Percentiles rank a stretch among this genome's conserved stretches.
These are phyloP conservation scores for Chaetomium olivaceum DNA, from an alignment of 2,329 filamentous ascomycete species.

Conservation along the genomic window DNA sequence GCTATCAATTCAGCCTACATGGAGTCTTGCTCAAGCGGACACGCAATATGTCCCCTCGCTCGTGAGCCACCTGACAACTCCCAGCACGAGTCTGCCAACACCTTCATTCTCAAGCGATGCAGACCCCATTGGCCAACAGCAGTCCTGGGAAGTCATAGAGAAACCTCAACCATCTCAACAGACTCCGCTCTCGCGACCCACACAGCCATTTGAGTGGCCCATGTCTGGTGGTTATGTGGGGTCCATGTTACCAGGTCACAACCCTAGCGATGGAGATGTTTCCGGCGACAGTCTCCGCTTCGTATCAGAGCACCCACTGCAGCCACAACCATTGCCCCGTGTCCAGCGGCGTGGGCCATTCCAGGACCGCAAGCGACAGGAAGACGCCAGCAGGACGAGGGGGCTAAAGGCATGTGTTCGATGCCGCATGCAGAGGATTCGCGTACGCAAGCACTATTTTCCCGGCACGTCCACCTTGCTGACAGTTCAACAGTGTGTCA, in stretches of 20 bases:
- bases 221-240: neutral
- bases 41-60: neutral
- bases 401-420: slow-evolving; percentile 20
- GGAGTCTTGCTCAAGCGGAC: neutral
- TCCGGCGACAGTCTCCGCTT: neutral
- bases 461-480: neutral
- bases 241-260: neutral
- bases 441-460: neutral
- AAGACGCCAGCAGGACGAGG: slow-evolving; percentile 15
- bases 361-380: slow-evolving; percentile 11
- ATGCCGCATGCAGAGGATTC: slow-evolving; percentile 22
- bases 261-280: neutral
- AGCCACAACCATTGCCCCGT: neutral
- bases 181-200: too few relatives aligned
- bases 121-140: neutral
- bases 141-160: slow-evolving; percentile 1
- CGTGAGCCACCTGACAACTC: neutral
- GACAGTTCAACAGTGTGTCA: slow-evolving; percentile 9
- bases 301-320: neutral
- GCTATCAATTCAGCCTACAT: neutral
- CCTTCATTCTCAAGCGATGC: neutral
- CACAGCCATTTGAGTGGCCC: neutral
- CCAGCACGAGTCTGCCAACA: neutral
- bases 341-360: slow-evolving; percentile 8
- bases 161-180: neutral